Percentiles rank a stretch among this genome's conserved stretches.
Conservation (phyloP, 768 basidiomycete species). For the Agaricus blazei region DNA sequence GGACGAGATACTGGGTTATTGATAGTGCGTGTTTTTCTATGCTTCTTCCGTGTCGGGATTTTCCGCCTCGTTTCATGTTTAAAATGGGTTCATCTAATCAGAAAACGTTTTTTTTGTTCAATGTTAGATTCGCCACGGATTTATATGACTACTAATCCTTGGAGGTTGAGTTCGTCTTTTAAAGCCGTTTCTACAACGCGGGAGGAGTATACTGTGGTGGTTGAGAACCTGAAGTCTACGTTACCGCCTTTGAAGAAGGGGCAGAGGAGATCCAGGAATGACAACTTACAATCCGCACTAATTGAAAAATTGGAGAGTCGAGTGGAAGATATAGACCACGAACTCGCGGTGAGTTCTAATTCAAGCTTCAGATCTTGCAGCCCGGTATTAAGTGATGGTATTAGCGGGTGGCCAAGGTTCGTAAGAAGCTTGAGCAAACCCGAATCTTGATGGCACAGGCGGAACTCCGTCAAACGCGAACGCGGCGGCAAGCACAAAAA, state of each 20-base stretch:
- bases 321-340: conserved; percentile 60
- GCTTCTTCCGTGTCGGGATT: conserved; percentile 31
- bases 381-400: background rate
- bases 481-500: conserved; percentile 63
- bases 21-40: conserved; percentile 84
- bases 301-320: conserved; percentile 60
- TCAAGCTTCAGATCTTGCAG: too few relatives aligned
- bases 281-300: conserved; percentile 56
- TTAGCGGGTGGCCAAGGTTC: conserved; percentile 67
- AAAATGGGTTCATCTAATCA: too few relatives aligned
- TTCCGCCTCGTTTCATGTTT: conserved; percentile 5
- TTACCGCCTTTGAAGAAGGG: conserved; percentile 43
- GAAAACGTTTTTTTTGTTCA: background rate
- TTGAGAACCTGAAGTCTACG: conserved; percentile 54
- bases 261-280: conserved; percentile 50
- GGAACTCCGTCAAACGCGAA: conserved; percentile 75
- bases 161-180: conserved; percentile 82
- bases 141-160: conserved; percentile 83
- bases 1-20: conserved; percentile 80
- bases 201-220: conserved; percentile 63
- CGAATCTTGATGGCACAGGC: conserved; percentile 64
- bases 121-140: conserved; percentile 76
- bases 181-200: conserved; percentile 64
- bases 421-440: conserved; percentile 66
- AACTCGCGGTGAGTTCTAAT: conserved; percentile 56